Base-by-base conservation (phyloP, 306 rosid species). In the Purshia tridentata region DNA sequence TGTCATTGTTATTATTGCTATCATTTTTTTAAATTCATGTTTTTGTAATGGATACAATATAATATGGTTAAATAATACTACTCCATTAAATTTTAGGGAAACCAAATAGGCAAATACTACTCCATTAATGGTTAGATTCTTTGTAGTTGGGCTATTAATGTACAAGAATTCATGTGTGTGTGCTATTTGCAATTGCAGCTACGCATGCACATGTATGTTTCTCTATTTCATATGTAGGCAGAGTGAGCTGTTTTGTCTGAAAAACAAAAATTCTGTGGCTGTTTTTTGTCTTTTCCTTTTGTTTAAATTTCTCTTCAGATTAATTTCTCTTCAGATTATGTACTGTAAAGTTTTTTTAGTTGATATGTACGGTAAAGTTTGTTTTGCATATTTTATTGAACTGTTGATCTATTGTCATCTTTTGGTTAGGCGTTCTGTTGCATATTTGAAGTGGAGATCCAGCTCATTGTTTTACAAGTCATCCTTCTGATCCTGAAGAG, bases 371-470 rank as follows among this genome's bases (percentile, higher is more conserved):
- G 15, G 19, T 6, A 14, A 50, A n/a, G 20, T 15, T 50, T 6
- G 58, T 6, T 23, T 46, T 35, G 9, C 37, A 19, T 48, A 40
- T 22, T 67, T 16, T 62, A 23, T 59, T 5, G 5, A 47, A 44
- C 64, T 23, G 18, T 44, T 68, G 14, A 42, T 59, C 60, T 52
- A 57, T 13, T 42, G 19, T 22, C 63, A 39, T 11, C 46, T 78
- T 53, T 54, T 74, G 65, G 59, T 69, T 79, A 3, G 67, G 72
- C n/a, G n/a, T 68, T 46, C 39, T 41, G 35, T 74, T 70, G 84
- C 85, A 77, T 83, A 76, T 73, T 42, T 65, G 49, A 76, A 75
- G 78, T 19, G 84, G 77, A 70, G 61, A 23, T 66, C 55, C 74
- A 72, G 72, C 72, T 53, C 65, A 75, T 15, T 49, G 67, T 74